Conservation (phyloP, 345 rosid genomes). For the sweet orange (Citrus sinensis) region DNA sequence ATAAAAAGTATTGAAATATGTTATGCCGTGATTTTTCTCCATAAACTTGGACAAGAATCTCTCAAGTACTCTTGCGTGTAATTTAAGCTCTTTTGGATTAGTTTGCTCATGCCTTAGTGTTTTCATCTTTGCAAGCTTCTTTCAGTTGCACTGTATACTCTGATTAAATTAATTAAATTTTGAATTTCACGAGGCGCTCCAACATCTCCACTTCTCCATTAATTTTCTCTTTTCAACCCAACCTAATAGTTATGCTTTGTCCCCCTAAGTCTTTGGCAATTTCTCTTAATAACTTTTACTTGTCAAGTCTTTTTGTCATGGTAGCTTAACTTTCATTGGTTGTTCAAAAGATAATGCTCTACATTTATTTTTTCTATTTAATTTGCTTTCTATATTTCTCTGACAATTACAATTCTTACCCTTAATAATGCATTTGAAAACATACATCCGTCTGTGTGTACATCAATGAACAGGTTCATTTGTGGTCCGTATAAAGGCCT, state of each 20-base stretch:
- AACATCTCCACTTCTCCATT: background rate
- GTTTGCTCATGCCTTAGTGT: background rate
- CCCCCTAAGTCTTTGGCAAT: background rate
- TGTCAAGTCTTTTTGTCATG: background rate
- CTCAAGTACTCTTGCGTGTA: background rate
- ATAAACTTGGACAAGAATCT: background rate
- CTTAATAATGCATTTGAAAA: background rate
- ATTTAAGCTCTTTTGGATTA: background rate
- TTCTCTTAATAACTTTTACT: background rate
- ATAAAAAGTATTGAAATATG: background rate
- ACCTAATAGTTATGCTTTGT: background rate
- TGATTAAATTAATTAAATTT: too few relatives aligned
- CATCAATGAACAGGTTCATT: constrained; percentile 59
- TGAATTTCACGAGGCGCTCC: background rate
- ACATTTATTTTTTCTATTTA: background rate
- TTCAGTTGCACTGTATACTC: background rate
- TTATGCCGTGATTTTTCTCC: background rate
- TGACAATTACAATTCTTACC: background rate
- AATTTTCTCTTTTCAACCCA: background rate
- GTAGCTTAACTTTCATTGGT: background rate
- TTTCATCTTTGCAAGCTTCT: background rate
- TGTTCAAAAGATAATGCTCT: background rate
- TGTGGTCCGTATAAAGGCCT: constrained; percentile 80
- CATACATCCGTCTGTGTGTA: background rate
- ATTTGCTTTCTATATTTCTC: background rate